Evolutionary conservation across 2,329 filamentous ascomycete genomes (phyloP), one percentile per base, ranked within the genome.

Genomic region (Fusarium incarnatum): DNA sequence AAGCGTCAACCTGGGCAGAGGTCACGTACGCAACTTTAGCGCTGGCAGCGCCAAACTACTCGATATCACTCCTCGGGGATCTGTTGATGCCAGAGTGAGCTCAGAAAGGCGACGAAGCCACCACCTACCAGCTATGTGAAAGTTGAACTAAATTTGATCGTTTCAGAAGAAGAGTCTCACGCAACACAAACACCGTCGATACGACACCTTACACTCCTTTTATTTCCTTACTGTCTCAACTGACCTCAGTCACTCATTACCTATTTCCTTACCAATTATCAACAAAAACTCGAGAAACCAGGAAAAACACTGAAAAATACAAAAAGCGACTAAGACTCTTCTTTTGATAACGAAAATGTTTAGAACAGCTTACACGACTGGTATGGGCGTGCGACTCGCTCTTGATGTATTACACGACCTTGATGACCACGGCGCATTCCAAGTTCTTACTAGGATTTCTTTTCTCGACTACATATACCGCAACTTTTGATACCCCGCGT

Each of bases 41-140:
- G 91, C 92, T 46, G 92, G 92, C 52, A 94, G 91, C 75, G 92
- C 92, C 13, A 92, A 89, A 79, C 80, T 95, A 54, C 81, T 96
- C 52, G 89, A 94, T 52, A 84, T 94, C 48, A 85, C 85, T 22
- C 84, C 87, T 23, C 83, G 86, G 27, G 77, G 78, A 46, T 91
- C 88, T 23, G 79, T 81, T 15, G 88, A 90, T 67, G 81, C 79
- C 44, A 84, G 81, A 76, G 79, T 79, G 71, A 78, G 77, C 56
- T 75, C 64, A 53, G 75, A 71, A 75, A 79, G 65, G 71, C 75
- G 66, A 70, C 70, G 72, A 62, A 77, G 73, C 60, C 58, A 62
- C 40, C 62, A 45, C 16, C 47, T 72, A 55, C 62, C 59, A 27
- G 42, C 66, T 30, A 71, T 68, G 69, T 64, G 60, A 68, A 57